These are phyloP conservation scores for Luzula sylvatica DNA, from an alignment of 176 grass and related monocot genomes.

Conservation along the genomic window DNA sequence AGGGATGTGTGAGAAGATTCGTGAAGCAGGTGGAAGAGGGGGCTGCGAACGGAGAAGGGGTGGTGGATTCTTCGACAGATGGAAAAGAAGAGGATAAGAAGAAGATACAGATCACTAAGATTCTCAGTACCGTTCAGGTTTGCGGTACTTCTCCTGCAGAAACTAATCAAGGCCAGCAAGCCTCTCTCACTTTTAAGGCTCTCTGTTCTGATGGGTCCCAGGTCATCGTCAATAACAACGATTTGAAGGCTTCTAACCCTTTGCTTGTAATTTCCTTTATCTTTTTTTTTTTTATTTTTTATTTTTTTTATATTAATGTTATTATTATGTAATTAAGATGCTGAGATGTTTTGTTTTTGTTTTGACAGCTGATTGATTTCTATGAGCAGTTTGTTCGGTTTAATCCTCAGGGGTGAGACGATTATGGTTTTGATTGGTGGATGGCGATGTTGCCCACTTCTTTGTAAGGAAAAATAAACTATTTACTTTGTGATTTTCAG, in stretches of 20 bases:
- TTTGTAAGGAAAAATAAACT: too few relatives aligned
- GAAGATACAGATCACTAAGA: slow-evolving; percentile 42
- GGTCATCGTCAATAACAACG: slow-evolving; percentile 62
- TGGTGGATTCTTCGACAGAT: slow-evolving; percentile 7
- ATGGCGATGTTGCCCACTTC: too few relatives aligned
- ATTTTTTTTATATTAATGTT: background rate
- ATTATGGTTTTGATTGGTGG: too few relatives aligned
- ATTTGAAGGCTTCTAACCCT: slow-evolving; percentile 64
- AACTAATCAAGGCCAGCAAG: slow-evolving; percentile 67
- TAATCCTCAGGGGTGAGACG: slow-evolving; percentile 41
- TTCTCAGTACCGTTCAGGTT: slow-evolving; percentile 68
- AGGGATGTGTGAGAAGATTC: slow-evolving; percentile 80
- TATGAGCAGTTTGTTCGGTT: slow-evolving; percentile 88
- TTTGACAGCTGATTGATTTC: slow-evolving; percentile 79
- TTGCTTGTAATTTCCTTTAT: slow-evolving; percentile 49
- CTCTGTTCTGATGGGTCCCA: slow-evolving; percentile 71
- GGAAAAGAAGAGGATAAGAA: slow-evolving; percentile 1
- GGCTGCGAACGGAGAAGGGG: slow-evolving; percentile 1
- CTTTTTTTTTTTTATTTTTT: slow-evolving; percentile 13
- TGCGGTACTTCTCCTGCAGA: slow-evolving; percentile 24
- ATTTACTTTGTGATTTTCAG: too few relatives aligned
- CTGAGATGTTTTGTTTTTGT: slow-evolving; percentile 5
- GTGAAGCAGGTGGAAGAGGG: slow-evolving; percentile 21
- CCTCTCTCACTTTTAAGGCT: slow-evolving; percentile 73
- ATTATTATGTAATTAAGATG: slow-evolving; percentile 11